Evolutionary conservation across 2,329 filamentous ascomycete genomes (phyloP).

Genomic region (Aspergillus intermedius): DNA sequence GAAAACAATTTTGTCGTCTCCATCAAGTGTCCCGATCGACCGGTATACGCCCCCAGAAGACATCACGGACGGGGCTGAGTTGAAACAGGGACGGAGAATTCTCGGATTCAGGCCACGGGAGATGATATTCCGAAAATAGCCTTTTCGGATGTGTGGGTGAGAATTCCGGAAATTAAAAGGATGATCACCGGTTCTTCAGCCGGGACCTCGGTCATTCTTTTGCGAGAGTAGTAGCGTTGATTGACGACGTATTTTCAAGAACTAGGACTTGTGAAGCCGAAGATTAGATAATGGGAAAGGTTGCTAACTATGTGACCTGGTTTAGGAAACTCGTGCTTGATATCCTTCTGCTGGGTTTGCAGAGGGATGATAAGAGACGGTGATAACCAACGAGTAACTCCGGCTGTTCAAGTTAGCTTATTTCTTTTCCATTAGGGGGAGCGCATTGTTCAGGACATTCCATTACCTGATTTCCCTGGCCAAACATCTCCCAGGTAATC

Average conservation of each 20-base stretch:
- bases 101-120: not conserved
- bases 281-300: not conserved
- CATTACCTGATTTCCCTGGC: not conserved
- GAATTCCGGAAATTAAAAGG: not conserved
- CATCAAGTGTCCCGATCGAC: not conserved
- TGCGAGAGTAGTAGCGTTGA: not conserved
- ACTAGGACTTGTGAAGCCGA: not conserved
- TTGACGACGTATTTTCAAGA: not conserved
- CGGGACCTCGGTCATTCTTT: not conserved
- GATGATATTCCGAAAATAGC: not conserved
- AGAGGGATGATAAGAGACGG: not conserved
- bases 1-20: not conserved
- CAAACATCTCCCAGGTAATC: not conserved
- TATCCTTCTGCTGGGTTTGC: not conserved
- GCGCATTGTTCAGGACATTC: not conserved
- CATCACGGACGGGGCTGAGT: not conserved
- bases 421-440: not conserved
- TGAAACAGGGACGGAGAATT: not conserved
- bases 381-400: not conserved
- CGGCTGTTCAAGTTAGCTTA: not conserved
- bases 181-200: not conserved
- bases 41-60: not conserved
- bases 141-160: not conserved
- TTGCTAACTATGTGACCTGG: not conserved
- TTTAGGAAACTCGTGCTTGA: not conserved